Evolutionary conservation across 2,329 filamentous ascomycete species (phyloP), one percentile per base, ranked within the genome.

Genomic region (Pyricularia pennisetigena): DNA sequence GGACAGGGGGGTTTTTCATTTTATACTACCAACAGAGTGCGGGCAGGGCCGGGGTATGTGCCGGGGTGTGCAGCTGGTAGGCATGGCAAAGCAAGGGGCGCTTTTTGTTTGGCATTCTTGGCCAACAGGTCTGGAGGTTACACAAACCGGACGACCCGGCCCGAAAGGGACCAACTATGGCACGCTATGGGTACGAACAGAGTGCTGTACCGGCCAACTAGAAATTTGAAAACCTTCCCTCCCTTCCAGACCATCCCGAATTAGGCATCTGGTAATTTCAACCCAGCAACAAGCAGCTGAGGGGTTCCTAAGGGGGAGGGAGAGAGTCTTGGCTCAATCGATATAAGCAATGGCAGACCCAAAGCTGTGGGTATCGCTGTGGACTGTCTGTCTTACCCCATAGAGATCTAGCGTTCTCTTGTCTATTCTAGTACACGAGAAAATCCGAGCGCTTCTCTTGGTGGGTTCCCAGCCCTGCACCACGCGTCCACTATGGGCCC

Each of bases 401-500:
- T 49, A 49, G 41, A 49, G 41, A n/a, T 49, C 14, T 49, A 20
- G 41, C 41, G 16, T 41, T 20, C n/a, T n/a, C n/a, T n/a, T n/a
- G n/a, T n/a, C n/a, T n/a, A n/a, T n/a, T n/a, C 14, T 20, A 8
- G 35, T 41, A 20, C 16, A n/a, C 41, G 16, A 49, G 41, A 49
- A 49, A 20, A n/a, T n/a, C 41, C 16, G 41, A n/a, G 16, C 20
- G 6, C 16, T n/a, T n/a, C 16, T 10, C 4, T 3, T 14, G 9
- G 16, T 49, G 41, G 41, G 41, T n/a, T 49, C 6, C 6, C 41
- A 49, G 41, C 41, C 41, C 41, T 49, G 14, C 41, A 49, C 7
- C 41, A 3, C 16, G 3, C 41, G 16, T 49, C 41, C 41, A 49
- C 2, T 49, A 70, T 70, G 69, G 69, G 67, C 2, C 61, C 65